A percentile compares a stretch with the other conserved stretches of the same genome.
These are phyloP conservation scores for Corniculantispora saksenae DNA, from an alignment of 2,329 filamentous ascomycete species.

Conservation along the genomic window DNA sequence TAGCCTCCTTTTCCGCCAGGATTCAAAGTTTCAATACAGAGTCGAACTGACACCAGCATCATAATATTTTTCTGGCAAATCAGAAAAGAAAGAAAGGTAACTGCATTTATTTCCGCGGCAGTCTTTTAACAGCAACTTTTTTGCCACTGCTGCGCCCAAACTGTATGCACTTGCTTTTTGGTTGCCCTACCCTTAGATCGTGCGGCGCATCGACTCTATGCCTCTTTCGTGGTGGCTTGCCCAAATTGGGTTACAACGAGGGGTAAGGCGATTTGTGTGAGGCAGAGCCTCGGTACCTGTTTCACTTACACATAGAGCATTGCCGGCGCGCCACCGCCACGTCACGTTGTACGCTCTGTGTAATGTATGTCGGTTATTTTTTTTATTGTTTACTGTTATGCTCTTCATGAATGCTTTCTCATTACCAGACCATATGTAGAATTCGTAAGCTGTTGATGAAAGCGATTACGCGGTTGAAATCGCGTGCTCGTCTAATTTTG, in stretches of 20 bases:
- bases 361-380: background rate
- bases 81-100: background rate
- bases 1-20: background rate
- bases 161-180: background rate
- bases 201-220: constrained; percentile 2
- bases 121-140: background rate
- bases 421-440: too few species aligned
- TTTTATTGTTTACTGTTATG: background rate
- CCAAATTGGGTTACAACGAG: background rate
- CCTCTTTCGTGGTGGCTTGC: background rate
- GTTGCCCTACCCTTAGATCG: background rate
- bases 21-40: too few species aligned
- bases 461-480: too few species aligned
- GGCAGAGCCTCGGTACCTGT: constrained; percentile 1
- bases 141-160: background rate
- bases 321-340: constrained; percentile 10
- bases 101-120: background rate
- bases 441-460: too few species aligned
- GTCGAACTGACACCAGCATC: too few species aligned
- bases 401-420: too few species aligned
- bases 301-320: background rate
- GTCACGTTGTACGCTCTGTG: constrained; percentile 11
- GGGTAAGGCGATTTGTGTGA: background rate
- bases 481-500: too few species aligned
- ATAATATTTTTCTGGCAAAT: too few species aligned